Percentiles rank a stretch among this genome's conserved stretches.
phyloP scores from a whole-genome alignment of 1,139 yeast species.

The Yamadazyma oceani region DNA sequence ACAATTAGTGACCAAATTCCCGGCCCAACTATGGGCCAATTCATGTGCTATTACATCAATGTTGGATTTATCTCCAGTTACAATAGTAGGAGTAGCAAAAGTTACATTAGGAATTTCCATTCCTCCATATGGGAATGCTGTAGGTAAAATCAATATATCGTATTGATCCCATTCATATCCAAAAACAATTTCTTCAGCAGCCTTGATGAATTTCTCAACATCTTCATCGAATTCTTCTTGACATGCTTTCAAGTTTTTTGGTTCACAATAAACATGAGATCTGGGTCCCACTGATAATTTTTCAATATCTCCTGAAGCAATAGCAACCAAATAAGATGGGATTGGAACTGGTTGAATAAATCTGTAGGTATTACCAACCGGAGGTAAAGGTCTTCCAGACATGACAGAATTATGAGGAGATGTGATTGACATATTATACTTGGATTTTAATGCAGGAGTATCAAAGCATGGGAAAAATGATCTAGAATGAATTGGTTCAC shows the following conservation, averaged over 20 bases:
- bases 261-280: conserved; percentile 80
- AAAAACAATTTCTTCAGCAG: conserved; percentile 81
- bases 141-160: conserved; percentile 78
- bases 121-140: conserved; percentile 90
- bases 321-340: conserved; percentile 80
- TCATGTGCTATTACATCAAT: conserved; percentile 91
- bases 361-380: conserved; percentile 23
- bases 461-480: conserved; percentile 89
- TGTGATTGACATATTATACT: conserved; percentile 56
- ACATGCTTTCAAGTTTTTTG: conserved; percentile 63
- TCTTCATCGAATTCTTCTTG: conserved; percentile 80
- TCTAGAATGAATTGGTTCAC: conserved; percentile 91
- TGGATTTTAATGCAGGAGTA: conserved; percentile 80
- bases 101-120: conserved; percentile 95
- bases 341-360: conserved; percentile 81
- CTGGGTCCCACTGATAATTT: conserved; percentile 81
- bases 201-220: conserved; percentile 72
- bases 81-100: conserved; percentile 86
- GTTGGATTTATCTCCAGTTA: conserved; percentile 82
- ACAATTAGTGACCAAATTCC: conserved; percentile 84
- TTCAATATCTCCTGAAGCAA: conserved; percentile 80
- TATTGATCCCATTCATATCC: conserved; percentile 84
- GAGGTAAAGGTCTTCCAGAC: conserved; percentile 51
- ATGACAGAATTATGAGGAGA: conserved; percentile 70
- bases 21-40: conserved; percentile 90